Conservation (phyloP, 148 eudicot species). For the Rhododendron mucronatum region DNA sequence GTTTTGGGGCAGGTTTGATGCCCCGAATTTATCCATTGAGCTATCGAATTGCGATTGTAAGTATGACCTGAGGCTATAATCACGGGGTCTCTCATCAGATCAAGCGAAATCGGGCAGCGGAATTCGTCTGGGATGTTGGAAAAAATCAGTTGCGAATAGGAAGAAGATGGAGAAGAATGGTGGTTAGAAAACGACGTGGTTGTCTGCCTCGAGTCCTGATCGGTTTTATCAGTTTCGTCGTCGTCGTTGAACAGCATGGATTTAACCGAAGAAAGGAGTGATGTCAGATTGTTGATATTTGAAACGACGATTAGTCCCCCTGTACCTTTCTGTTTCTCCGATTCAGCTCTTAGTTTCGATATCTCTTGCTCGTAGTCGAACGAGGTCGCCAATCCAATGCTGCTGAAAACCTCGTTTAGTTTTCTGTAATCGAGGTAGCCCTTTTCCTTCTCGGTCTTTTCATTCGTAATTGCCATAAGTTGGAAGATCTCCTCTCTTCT, state of each 20-base stretch:
- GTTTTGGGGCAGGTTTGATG: slow-evolving; percentile 62
- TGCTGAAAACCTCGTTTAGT: slow-evolving; percentile 20
- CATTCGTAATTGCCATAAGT: slow-evolving; percentile 18
- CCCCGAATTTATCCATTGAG: slow-evolving; percentile 58
- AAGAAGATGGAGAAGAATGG: slow-evolving; percentile 12
- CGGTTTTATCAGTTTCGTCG: slow-evolving; percentile 10
- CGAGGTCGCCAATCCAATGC: slow-evolving; percentile 32
- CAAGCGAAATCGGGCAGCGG: slow-evolving; percentile 62
- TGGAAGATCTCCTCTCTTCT: slow-evolving; percentile 32
- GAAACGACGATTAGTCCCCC: slow-evolving; percentile 59
- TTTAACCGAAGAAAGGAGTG: slow-evolving; percentile 39
- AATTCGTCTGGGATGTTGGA: slow-evolving; percentile 49
- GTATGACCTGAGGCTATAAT: slow-evolving; percentile 64
- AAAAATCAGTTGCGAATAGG: slow-evolving; percentile 10
- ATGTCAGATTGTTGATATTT: slow-evolving; percentile 42
- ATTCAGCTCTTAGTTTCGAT: slow-evolving; percentile 44
- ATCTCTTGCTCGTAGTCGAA: slow-evolving; percentile 38
- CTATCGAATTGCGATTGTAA: slow-evolving; percentile 49
- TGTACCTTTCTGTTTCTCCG: slow-evolving; percentile 55
- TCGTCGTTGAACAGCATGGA: slow-evolving; percentile 24
- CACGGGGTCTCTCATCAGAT: slow-evolving; percentile 62
- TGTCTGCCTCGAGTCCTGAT: slow-evolving; percentile 16
- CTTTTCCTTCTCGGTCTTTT: slow-evolving; percentile 23
- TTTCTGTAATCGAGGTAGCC: slow-evolving; percentile 21
- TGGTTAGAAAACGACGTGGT: slow-evolving; percentile 13